Conservation (phyloP, 2,329 filamentous ascomycete genomes). For the Verticillium albo-atrum region DNA sequence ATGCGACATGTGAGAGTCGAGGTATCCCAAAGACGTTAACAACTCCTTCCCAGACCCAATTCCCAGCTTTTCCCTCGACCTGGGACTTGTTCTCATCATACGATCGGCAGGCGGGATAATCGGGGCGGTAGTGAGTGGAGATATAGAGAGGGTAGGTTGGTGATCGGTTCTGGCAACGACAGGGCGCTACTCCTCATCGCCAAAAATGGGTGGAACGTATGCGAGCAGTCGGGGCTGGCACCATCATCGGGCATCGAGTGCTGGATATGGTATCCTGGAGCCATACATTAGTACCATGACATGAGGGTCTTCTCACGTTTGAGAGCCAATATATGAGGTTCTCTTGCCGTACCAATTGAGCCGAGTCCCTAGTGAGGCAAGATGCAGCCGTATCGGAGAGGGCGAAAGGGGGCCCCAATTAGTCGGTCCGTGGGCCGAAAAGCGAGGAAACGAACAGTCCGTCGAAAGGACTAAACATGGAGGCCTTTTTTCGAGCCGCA, state of each 20-base stretch:
- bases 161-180: slow-evolving; percentile 1
- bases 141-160: slow-evolving; percentile 5
- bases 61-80: slow-evolving; percentile 12
- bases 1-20: slow-evolving; percentile 20
- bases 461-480: not conserved
- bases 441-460: not conserved
- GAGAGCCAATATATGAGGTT: not conserved
- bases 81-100: slow-evolving; percentile 12
- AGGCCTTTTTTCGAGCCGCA: not conserved
- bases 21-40: slow-evolving; percentile 13
- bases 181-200: slow-evolving; percentile 7
- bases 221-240: not conserved
- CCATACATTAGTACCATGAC: not conserved
- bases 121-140: slow-evolving; percentile 4
- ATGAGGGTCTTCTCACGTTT: not conserved
- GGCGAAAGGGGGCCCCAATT: not conserved
- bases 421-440: not conserved
- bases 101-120: slow-evolving; percentile 4
- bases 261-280: not conserved
- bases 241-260: not conserved
- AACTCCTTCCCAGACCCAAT: slow-evolving; percentile 16
- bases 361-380: not conserved
- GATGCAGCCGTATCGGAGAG: not conserved
- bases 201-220: slow-evolving; percentile 1
- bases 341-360: not conserved